Evolutionary conservation across 495 filamentous ascomycete genomes (phyloP), one percentile per base, ranked within the genome.

Genomic region (Daldinia bambusicola): DNA sequence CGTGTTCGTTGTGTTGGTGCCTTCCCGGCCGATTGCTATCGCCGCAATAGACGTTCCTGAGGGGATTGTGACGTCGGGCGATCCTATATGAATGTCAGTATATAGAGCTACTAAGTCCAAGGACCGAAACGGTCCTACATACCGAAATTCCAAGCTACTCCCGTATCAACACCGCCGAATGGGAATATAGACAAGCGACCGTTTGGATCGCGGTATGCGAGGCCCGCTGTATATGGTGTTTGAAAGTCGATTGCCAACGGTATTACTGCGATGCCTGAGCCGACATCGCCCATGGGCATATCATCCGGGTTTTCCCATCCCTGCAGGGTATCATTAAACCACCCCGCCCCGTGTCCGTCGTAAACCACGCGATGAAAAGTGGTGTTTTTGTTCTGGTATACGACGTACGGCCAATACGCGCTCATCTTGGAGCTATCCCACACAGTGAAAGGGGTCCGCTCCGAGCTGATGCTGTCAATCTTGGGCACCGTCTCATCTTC

Each of bases 401-500:
- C 37, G 31, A 68, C 34, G 13, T 64, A 68, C 6, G 70, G 70
- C 65, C 65, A 72, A 61, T 72, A 72, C 1, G 65, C 58, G 26
- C 60, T 26, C 65, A 71, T 66, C 62, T 36, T 48, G 14, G 68
- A 36, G 32, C 6, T n/a, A 10, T 13, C 20, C 16, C 16, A 20
- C 3, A 48, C 52, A 36, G 32, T 16, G 32, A 38, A 20, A 38
- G 34, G 55, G 4, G 7, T 63, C 52, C 16, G 63, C 0, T 16
- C 22, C 55, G 4, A 60, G 13, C 61, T 40, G 20, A 70, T 58
- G 40, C 68, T 70, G 5, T 71, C 68, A 26, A 31, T 31, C 34
- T 71, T 66, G 10, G 68, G 68, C 6, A 48, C 51, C 34, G 62
- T 66, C 63, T 71, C 68, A 41, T 71, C 68, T 26, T 62, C 68